Percentiles rank a stretch among this genome's conserved stretches.
phyloP scores from a whole-genome alignment of 1,139 yeast genomes.

The Candida gigantensis region DNA sequence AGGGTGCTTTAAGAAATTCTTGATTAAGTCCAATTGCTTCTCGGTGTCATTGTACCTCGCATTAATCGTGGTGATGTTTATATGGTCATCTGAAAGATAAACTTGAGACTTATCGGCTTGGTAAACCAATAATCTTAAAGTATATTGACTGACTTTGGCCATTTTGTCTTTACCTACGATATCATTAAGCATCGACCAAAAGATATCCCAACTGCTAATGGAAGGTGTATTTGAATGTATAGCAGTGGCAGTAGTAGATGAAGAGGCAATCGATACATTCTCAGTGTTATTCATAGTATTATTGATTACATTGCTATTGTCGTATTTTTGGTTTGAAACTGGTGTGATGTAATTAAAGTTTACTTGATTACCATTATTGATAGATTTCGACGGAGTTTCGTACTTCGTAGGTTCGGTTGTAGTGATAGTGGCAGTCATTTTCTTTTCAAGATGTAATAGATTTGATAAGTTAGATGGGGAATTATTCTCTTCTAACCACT shows the following conservation, averaged over 20 bases:
- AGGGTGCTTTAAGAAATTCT: slow-evolving; percentile 45
- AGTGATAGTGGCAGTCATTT: slow-evolving; percentile 16
- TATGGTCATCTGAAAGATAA: slow-evolving; percentile 34
- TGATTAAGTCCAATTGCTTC: slow-evolving; percentile 35
- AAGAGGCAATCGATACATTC: slow-evolving; percentile 1
- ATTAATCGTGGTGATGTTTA: slow-evolving; percentile 33
- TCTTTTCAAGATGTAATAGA: slow-evolving; percentile 12
- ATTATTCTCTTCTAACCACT: slow-evolving; percentile 39
- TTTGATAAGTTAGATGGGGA: slow-evolving; percentile 25
- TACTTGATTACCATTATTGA: slow-evolving; percentile 9
- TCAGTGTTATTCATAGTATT: not conserved
- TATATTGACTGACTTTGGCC: slow-evolving; percentile 64
- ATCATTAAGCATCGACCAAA: slow-evolving; percentile 53
- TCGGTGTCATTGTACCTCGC: slow-evolving; percentile 34
- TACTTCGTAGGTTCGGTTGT: slow-evolving; percentile 16
- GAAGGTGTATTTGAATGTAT: slow-evolving; percentile 3
- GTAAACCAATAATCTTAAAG: slow-evolving; percentile 52
- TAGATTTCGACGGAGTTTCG: slow-evolving; percentile 26
- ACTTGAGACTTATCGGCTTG: slow-evolving; percentile 47
- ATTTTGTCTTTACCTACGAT: slow-evolving; percentile 70
- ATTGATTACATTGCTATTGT: slow-evolving; percentile 6
- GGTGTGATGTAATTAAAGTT: slow-evolving; percentile 27
- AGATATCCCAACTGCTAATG: slow-evolving; percentile 35
- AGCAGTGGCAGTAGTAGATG: slow-evolving; percentile 1
- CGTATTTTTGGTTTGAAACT: slow-evolving; percentile 19